Conservation (phyloP, 1,284 basidiomycete species). For the Trametes versicolor region DNA sequence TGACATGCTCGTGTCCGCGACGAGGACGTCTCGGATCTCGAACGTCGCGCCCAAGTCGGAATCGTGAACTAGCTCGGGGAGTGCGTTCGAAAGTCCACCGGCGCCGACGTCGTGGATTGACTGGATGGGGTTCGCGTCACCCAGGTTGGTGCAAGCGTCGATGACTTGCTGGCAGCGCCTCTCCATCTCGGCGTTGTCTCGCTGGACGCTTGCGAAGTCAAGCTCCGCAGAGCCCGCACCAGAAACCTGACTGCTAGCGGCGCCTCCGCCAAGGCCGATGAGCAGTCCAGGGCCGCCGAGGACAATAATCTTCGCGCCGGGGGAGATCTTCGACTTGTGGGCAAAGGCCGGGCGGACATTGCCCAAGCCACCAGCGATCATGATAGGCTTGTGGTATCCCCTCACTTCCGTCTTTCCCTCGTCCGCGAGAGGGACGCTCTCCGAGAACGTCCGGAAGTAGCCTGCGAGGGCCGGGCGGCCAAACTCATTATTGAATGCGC, state of each 20-base stretch:
- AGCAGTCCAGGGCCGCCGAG: conserved; percentile 98
- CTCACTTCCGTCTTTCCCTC: conserved; percentile 71
- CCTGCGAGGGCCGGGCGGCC: conserved; percentile 89
- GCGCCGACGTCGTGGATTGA: conserved; percentile 99
- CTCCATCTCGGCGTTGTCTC: conserved; percentile 99
- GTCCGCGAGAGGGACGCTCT: conserved; percentile 65
- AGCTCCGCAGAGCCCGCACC: conserved; percentile 90
- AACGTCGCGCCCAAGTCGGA: conserved; percentile 91
- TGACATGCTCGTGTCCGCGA: conserved; percentile 94
- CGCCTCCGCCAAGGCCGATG: conserved; percentile 97
- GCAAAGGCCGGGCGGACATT: conserved; percentile 89
- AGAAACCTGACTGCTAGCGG: conserved; percentile 92
- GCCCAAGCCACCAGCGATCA: conserved; percentile 98
- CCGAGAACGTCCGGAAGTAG: conserved; percentile 91
- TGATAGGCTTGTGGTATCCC: conserved; percentile 99
- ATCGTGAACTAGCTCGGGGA: conserved; percentile 98
- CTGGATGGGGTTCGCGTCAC: conserved; percentile 84
- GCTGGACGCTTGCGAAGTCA: conserved; percentile 97
- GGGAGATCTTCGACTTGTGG: conserved; percentile 76
- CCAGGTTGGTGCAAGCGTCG: conserved; percentile 84
- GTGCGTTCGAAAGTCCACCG: conserved; percentile 95
- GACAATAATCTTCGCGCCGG: conserved; percentile 90
- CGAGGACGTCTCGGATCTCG: conserved; percentile 93
- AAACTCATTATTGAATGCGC: conserved; percentile 99
- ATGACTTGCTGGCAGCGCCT: conserved; percentile 97